A percentile compares a stretch with the other conserved stretches of the same genome.
These are phyloP conservation scores for Dictyostelium capitatum DNA, from an alignment of 78 protist genomes.

Conservation along the genomic window DNA sequence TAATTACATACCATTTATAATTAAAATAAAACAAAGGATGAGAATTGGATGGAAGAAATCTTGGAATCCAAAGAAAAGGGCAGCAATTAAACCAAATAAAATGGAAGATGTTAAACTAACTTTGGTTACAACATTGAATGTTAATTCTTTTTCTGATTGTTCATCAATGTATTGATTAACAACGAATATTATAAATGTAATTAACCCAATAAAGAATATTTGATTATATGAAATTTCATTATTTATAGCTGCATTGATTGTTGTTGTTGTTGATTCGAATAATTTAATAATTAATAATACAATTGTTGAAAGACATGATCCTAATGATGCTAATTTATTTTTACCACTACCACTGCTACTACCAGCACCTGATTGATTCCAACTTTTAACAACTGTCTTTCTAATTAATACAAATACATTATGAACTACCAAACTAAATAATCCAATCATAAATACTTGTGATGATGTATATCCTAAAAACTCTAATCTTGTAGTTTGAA, in stretches of 20 bases:
- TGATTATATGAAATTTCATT: background rate
- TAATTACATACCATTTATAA: conserved; percentile 36
- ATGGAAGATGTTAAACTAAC: conserved; percentile 39
- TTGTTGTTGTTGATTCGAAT: background rate
- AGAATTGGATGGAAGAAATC: conserved; percentile 26
- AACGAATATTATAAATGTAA: conserved; percentile 1
- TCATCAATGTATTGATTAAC: conserved; percentile 29
- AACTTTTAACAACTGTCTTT: background rate
- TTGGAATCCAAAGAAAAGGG: conserved; percentile 28
- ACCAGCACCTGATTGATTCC: conserved; percentile 1
- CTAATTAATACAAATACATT: background rate
- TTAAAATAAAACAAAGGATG: conserved; percentile 42
- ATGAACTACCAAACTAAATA: conserved; percentile 14
- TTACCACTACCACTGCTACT: background rate
- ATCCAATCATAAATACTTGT: conserved; percentile 21
- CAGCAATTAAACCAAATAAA: background rate
- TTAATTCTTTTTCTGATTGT: conserved; percentile 63
- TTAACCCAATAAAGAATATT: background rate
- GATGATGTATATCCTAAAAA: background rate
- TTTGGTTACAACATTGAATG: conserved; percentile 39
- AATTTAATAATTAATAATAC: conserved; percentile 21
- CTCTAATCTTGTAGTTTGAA: background rate
- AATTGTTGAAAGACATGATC: conserved; percentile 17
- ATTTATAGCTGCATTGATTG: background rate
- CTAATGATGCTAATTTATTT: conserved; percentile 16